Conservation (phyloP, 805 yeast species). For the Ogataea glucozyma region DNA sequence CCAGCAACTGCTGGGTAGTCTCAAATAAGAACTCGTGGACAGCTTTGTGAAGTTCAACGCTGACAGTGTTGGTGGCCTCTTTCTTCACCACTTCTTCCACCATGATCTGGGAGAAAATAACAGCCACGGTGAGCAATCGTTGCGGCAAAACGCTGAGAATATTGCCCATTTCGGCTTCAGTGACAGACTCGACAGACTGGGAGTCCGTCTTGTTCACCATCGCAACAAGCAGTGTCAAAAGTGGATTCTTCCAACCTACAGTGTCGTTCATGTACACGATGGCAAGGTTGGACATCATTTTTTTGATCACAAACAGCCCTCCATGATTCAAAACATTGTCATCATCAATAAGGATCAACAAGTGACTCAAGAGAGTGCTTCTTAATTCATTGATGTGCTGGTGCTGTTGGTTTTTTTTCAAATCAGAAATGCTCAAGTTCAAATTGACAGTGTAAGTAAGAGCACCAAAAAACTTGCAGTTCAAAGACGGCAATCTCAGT, state of each 20-base stretch:
- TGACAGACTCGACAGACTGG: too few species aligned
- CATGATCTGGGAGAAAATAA: slow-evolving; percentile 45
- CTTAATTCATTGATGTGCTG: slow-evolving; percentile 15
- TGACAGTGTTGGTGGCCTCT: slow-evolving; percentile 30
- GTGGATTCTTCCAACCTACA: slow-evolving; percentile 43
- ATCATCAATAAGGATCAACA: slow-evolving; percentile 17
- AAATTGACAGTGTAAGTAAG: slow-evolving; percentile 70
- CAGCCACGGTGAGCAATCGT: slow-evolving; percentile 15
- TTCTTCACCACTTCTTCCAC: slow-evolving; percentile 52
- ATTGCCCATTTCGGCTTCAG: slow-evolving; percentile 4
- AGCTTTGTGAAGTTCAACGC: slow-evolving; percentile 37
- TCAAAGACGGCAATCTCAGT: slow-evolving; percentile 41
- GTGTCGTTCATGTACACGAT: slow-evolving; percentile 45
- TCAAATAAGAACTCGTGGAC: slow-evolving; percentile 40
- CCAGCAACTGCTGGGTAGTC: slow-evolving; percentile 31
- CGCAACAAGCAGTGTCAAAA: slow-evolving; percentile 29
- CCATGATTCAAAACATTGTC: slow-evolving; percentile 18
- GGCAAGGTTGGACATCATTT: slow-evolving; percentile 57
- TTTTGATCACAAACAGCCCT: slow-evolving; percentile 50
- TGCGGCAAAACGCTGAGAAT: slow-evolving; percentile 8
- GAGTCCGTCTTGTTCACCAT: too few species aligned
- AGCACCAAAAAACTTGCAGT: slow-evolving; percentile 77
- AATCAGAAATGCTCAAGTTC: slow-evolving; percentile 30
- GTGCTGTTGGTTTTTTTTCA: slow-evolving; percentile 6
- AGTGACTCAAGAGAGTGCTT: slow-evolving; percentile 14